These are phyloP conservation scores for Hyphodiscus hymeniophilus DNA, from an alignment of 495 filamentous ascomycete genomes.

Conservation along the genomic window DNA sequence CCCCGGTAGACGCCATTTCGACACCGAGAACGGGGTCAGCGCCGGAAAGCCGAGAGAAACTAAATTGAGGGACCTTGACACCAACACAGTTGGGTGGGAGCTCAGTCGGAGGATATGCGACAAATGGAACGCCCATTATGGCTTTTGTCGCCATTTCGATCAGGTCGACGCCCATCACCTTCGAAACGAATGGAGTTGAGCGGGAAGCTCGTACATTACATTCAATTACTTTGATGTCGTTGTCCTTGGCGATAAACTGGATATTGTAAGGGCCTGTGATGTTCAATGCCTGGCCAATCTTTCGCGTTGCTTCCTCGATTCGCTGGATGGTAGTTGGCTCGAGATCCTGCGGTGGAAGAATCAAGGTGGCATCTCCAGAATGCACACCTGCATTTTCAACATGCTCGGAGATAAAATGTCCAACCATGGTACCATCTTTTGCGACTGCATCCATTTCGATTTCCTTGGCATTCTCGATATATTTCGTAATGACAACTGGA, in stretches of 20 bases:
- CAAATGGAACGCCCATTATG: slow-evolving; percentile 77
- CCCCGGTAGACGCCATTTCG: slow-evolving; percentile 98
- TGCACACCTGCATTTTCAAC: slow-evolving; percentile 96
- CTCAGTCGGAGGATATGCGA: slow-evolving; percentile 68
- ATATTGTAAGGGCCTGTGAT: slow-evolving; percentile 98
- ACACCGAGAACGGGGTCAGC: slow-evolving; percentile 95
- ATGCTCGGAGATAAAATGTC: slow-evolving; percentile 94
- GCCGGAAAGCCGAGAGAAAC: slow-evolving; percentile 91
- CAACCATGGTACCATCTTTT: slow-evolving; percentile 68
- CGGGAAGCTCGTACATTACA: slow-evolving; percentile 95
- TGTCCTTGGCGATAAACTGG: slow-evolving; percentile 98
- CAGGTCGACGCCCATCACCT: slow-evolving; percentile 96
- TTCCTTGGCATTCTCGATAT: slow-evolving; percentile 94
- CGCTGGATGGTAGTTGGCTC: slow-evolving; percentile 79
- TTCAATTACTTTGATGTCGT: slow-evolving; percentile 99
- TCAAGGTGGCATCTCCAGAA: slow-evolving; percentile 90
- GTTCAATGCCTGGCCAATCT: slow-evolving; percentile 91
- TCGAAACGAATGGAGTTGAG: slow-evolving; percentile 97
- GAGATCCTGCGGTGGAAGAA: slow-evolving; percentile 90
- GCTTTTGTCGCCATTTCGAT: slow-evolving; percentile 99
- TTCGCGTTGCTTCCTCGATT: slow-evolving; percentile 90
- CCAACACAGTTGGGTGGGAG: slow-evolving; percentile 79
- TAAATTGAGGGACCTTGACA: slow-evolving; percentile 98
- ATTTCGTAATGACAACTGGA: slow-evolving; percentile 97
- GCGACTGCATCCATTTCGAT: slow-evolving; percentile 97